Conservation (phyloP, 768 basidiomycete species). For the Podaxis sp. region DNA sequence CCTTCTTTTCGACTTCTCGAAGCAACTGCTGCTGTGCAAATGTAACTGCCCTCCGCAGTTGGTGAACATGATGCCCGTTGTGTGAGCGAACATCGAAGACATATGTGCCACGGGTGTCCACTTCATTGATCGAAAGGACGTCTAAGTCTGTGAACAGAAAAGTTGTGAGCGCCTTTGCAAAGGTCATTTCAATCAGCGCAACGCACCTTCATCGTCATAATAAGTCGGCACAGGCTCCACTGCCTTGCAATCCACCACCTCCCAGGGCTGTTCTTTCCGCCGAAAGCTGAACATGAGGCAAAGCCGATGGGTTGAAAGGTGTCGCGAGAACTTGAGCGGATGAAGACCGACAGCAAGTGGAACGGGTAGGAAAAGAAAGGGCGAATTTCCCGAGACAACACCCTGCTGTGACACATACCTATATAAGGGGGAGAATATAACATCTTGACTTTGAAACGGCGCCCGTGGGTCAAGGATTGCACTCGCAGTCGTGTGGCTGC, state of each 20-base stretch:
- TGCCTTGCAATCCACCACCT: constrained; percentile 67
- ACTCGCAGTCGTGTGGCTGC: neutral
- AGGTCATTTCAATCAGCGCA: neutral
- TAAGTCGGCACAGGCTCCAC: constrained; percentile 68
- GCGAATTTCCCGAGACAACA: neutral
- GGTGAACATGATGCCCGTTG: constrained; percentile 39
- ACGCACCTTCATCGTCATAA: constrained; percentile 59
- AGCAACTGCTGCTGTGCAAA: constrained; percentile 68
- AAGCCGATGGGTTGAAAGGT: constrained; percentile 6
- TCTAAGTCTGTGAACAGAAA: constrained; percentile 49
- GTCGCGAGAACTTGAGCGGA: neutral
- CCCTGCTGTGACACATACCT: neutral
- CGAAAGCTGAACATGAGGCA: constrained; percentile 42
- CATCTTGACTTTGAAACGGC: constrained; percentile 5
- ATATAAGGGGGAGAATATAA: neutral
- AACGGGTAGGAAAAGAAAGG: constrained; percentile 15
- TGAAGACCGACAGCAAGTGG: constrained; percentile 12
- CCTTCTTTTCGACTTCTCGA: constrained; percentile 50
- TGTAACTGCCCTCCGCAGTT: constrained; percentile 52
- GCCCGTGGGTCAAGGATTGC: neutral
- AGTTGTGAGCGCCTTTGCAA: constrained; percentile 9
- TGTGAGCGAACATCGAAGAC: constrained; percentile 54
- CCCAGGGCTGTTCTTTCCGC: constrained; percentile 68
- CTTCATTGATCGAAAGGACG: constrained; percentile 51
- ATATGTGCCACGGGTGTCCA: constrained; percentile 59